Evolutionary conservation across 129 eudicot genomes (phyloP).

Genomic region (Logfia minima): DNA sequence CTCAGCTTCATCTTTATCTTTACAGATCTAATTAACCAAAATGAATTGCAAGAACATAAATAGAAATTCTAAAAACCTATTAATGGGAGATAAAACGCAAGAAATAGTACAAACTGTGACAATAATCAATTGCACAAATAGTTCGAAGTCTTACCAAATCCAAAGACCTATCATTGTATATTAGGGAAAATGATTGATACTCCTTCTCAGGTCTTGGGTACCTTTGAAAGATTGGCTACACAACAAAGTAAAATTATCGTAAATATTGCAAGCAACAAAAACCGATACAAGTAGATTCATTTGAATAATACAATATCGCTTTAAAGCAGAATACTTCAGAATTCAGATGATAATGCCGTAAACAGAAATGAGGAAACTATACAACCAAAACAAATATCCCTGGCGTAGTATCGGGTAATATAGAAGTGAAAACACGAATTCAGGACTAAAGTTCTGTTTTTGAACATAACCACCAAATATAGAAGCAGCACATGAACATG

Average conservation of each 20-base stretch:
- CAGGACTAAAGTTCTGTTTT: not conserved
- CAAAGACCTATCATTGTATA: constrained; percentile 78
- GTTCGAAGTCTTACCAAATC: constrained; percentile 68
- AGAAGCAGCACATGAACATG: not conserved
- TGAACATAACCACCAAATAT: constrained; percentile 9
- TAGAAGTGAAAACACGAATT: not conserved
- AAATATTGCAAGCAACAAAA: constrained; percentile 1
- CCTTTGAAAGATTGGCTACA: constrained; percentile 87
- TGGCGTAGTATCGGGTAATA: not conserved
- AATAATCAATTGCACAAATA: constrained; percentile 13
- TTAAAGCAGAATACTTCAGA: not conserved
- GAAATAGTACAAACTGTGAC: constrained; percentile 20
- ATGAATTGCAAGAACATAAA: constrained; percentile 18
- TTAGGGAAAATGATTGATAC: constrained; percentile 92
- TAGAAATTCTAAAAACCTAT: constrained; percentile 7
- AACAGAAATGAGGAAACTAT: constrained; percentile 10
- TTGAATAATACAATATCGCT: constrained; percentile 8
- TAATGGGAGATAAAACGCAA: constrained; percentile 26
- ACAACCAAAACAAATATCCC: not conserved
- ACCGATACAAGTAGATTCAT: not conserved
- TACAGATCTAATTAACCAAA: constrained; percentile 67
- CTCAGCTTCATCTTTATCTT: constrained; percentile 99
- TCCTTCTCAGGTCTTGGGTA: constrained; percentile 98
- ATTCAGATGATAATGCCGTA: constrained; percentile 7
- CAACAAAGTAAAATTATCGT: constrained; percentile 27